Base-by-base conservation (phyloP, 164 flowering plant species). In the Cinnamomum micranthum region DNA sequence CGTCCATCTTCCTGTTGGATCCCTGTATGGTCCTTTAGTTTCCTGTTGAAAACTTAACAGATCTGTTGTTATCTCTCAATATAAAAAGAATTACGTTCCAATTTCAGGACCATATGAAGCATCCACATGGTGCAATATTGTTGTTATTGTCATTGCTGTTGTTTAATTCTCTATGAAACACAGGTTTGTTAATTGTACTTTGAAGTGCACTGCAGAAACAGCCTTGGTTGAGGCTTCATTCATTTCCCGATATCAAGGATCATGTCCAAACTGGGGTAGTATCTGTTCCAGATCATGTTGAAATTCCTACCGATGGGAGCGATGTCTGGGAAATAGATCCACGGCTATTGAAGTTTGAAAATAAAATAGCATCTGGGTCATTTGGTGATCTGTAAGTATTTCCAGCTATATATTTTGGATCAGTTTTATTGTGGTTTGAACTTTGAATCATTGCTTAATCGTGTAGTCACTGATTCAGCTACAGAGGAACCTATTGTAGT, bases 301-400 rank as follows among this genome's bases (percentile, higher is more conserved):
- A 78, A 71, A 84, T 88, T 75, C 92, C 91, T 15, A 77, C 75
- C 77, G 94, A 88, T 80, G 89, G 86, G 74, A 85, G 79, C 69
- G 95, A 93, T 84, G 97, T 85, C 68, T 93, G 96, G 97, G 97
- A 93, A 85, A 90, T 93, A 78, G 95, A 93, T 84, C 71, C 77
- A 24, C 82, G 80, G 33, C 76, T 74, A 58, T 73, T 93, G 74
- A 87, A 84, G 76, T 88, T 84, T 77, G 95, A 87, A 71, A 76
- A 80, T 69, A 89, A 92, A 80, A 84, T 93, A 74, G 91, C 92
- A 66, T 87, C 95, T 72, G 94, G 95, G 52, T 85, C 92, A 33
- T 85, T 83, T 82, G 93, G 92, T 63, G 94, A 92, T 75, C 79
- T 96, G 99, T 96, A 87, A 86, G 98, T 91, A 50, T 68, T 31